Conservation (phyloP, 805 yeast species). For the Teunomyces stri region DNA sequence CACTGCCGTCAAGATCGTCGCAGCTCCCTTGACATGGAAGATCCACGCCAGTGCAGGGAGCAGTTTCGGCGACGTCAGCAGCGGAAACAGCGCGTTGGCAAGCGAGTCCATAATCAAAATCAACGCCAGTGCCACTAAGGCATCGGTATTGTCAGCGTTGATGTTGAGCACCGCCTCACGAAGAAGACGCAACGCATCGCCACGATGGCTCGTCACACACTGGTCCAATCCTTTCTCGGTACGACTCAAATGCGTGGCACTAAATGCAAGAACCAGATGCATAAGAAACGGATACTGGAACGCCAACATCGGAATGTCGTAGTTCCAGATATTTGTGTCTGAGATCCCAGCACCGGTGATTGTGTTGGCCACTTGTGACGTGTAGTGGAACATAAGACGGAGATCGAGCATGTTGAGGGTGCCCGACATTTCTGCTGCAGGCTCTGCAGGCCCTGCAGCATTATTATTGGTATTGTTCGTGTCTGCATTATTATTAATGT, state of each 20-base stretch:
- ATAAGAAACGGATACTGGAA: constrained; percentile 84
- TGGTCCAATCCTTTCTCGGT: constrained; percentile 74
- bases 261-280: constrained; percentile 88
- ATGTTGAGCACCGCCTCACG: constrained; percentile 86
- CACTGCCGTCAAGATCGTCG: constrained; percentile 92
- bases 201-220: constrained; percentile 80
- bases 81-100: constrained; percentile 79
- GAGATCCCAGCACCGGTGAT: constrained; percentile 90
- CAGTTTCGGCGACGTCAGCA: constrained; percentile 47
- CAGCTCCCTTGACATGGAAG: constrained; percentile 95
- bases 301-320: constrained; percentile 84
- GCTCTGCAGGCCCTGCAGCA: not conserved
- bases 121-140: constrained; percentile 87
- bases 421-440: not conserved
- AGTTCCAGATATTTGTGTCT: constrained; percentile 81
- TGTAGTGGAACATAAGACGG: constrained; percentile 82
- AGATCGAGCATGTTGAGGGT: constrained; percentile 69
- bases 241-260: constrained; percentile 87
- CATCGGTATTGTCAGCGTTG: constrained; percentile 83
- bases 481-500: too few relatives aligned
- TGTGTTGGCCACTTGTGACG: constrained; percentile 79
- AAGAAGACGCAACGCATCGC: constrained; percentile 77
- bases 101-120: constrained; percentile 88
- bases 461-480: too few relatives aligned
- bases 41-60: constrained; percentile 95